phyloP scores from a whole-genome alignment of 1,284 basidiomycete species.

The Athelia sp. region DNA sequence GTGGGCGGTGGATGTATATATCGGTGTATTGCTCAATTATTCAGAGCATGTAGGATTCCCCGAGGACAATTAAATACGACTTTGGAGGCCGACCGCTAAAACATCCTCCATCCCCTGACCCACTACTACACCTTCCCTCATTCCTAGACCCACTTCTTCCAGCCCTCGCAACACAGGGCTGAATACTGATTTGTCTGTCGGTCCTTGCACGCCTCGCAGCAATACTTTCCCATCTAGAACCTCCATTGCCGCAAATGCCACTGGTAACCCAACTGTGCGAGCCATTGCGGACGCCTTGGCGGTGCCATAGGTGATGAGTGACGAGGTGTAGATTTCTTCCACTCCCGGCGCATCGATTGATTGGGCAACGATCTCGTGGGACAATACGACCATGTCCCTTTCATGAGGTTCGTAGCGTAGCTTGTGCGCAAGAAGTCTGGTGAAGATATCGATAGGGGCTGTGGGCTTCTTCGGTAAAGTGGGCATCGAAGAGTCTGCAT shows the following conservation, averaged over 20 bases:
- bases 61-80: no score
- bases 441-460: constrained; percentile 77
- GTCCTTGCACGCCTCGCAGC: constrained; percentile 64
- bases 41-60: no score
- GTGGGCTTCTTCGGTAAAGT: constrained; percentile 36
- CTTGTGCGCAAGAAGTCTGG: constrained; percentile 69
- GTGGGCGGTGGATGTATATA: no score
- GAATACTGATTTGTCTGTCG: constrained; percentile 59
- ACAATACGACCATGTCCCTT: constrained; percentile 83
- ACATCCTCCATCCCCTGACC: constrained; percentile 23
- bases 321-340: constrained; percentile 68
- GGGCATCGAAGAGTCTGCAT: constrained; percentile 30
- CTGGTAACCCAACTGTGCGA: constrained; percentile 81
- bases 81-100: constrained; percentile 16
- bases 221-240: constrained; percentile 67
- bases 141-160: constrained; percentile 58
- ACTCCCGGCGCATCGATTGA: constrained; percentile 12
- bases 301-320: constrained; percentile 71
- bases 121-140: constrained; percentile 48
- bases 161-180: constrained; percentile 56
- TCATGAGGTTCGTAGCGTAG: constrained; percentile 73
- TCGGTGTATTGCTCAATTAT: no score
- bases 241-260: constrained; percentile 73
- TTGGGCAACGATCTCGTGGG: constrained; percentile 72
- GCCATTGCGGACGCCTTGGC: constrained; percentile 78